phyloP scores from a whole-genome alignment of 768 basidiomycete species.

The Gymnopilus junonius region DNA sequence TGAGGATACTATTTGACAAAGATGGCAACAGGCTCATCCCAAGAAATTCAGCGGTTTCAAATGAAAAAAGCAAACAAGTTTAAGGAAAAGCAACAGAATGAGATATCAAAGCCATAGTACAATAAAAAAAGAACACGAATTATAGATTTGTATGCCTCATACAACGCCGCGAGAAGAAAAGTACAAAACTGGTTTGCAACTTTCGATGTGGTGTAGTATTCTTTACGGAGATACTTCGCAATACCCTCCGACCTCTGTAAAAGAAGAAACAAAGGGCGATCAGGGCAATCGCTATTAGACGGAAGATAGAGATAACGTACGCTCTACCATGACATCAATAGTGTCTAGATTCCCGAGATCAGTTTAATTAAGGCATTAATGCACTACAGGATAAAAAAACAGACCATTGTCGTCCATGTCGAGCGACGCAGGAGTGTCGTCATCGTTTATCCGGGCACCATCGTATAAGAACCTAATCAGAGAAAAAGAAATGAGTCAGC shows the following conservation, averaged over 20 bases:
- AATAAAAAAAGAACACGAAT: slow-evolving; percentile 9
- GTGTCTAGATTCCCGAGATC: slow-evolving; percentile 56
- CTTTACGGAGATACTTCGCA: slow-evolving; percentile 13
- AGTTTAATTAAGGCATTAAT: slow-evolving; percentile 7
- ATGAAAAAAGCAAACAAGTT: neutral
- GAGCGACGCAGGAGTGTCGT: slow-evolving; percentile 83
- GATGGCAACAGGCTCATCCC: neutral
- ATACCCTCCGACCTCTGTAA: slow-evolving; percentile 51
- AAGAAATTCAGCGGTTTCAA: neutral
- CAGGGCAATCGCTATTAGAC: slow-evolving; percentile 7
- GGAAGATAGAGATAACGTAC: slow-evolving; percentile 40
- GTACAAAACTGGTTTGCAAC: slow-evolving; percentile 14
- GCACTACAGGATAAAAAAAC: slow-evolving; percentile 25
- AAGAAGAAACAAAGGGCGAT: slow-evolving; percentile 10
- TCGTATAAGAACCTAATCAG: slow-evolving; percentile 87
- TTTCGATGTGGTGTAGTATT: slow-evolving; percentile 10
- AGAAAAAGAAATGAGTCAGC: neutral
- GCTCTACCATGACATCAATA: slow-evolving; percentile 97
- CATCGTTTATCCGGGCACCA: slow-evolving; percentile 82
- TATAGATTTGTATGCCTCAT: slow-evolving; percentile 5
- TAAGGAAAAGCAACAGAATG: neutral
- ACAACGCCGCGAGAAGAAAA: slow-evolving; percentile 4
- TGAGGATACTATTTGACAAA: neutral
- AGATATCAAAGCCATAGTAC: slow-evolving; percentile 6
- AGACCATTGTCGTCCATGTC: slow-evolving; percentile 91